Percentiles rank a stretch among this genome's conserved stretches.
Evolutionary conservation across 2,329 filamentous ascomycete species (phyloP).

Genomic region (Aspergillus eucalypticola): DNA sequence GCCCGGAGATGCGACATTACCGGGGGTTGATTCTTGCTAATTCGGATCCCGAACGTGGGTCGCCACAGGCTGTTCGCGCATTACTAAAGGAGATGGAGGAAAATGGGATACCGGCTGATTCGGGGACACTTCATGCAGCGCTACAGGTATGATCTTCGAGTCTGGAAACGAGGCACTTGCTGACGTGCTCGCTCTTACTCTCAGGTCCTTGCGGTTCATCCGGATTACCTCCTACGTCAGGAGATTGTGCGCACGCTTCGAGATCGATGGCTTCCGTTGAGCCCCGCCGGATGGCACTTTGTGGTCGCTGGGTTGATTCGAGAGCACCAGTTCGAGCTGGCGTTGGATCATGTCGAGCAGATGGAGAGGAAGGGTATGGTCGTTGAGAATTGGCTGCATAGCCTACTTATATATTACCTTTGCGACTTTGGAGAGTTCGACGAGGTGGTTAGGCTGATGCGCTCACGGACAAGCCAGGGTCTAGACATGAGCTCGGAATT

Average conservation of each 20-base stretch:
- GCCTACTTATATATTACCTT: conserved; percentile 73
- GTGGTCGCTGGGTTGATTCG: conserved; percentile 73
- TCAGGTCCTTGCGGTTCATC: conserved; percentile 74
- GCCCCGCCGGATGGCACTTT: conserved; percentile 63
- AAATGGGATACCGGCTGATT: conserved; percentile 63
- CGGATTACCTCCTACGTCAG: conserved; percentile 75
- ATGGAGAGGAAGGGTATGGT: conserved; percentile 60
- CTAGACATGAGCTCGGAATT: conserved; percentile 56
- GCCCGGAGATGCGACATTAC: conserved; percentile 55
- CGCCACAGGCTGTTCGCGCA: conserved; percentile 60
- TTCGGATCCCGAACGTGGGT: conserved; percentile 63
- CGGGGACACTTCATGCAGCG: conserved; percentile 68
- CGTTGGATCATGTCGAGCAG: conserved; percentile 67
- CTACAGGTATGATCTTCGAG: conserved; percentile 56
- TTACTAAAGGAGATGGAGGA: conserved; percentile 73
- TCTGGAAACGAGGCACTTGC: background rate
- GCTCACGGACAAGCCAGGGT: conserved; percentile 53
- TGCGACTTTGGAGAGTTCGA: conserved; percentile 72
- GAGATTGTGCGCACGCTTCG: conserved; percentile 66
- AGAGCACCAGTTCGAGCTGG: conserved; percentile 80
- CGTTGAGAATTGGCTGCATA: conserved; percentile 72
- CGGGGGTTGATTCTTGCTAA: conserved; percentile 74
- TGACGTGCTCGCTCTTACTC: background rate
- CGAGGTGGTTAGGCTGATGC: conserved; percentile 70
- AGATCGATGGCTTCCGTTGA: conserved; percentile 67